These are phyloP conservation scores for Hylodesmum podocarpum DNA, from an alignment of 306 rosid species.

Conservation along the genomic window DNA sequence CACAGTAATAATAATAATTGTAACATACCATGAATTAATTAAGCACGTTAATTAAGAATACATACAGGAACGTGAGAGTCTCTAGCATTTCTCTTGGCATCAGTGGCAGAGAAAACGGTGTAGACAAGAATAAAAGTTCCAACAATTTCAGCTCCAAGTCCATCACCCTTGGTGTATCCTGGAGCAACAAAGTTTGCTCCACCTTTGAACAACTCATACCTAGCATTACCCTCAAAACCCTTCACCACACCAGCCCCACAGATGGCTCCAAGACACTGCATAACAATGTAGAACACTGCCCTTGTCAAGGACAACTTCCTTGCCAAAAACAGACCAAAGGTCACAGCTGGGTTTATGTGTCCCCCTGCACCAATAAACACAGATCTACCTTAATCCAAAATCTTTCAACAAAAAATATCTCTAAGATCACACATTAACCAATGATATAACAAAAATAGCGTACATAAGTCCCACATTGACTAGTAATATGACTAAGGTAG, in stretches of 20 bases:
- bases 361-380: conserved; percentile 56
- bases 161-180: conserved; percentile 90
- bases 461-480: background rate
- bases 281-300: conserved; percentile 71
- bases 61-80: conserved; percentile 95
- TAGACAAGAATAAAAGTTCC: conserved; percentile 88
- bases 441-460: background rate
- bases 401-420: background rate
- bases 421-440: background rate
- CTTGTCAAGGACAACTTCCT: conserved; percentile 82
- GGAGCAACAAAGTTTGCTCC: conserved; percentile 65
- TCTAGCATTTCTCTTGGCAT: conserved; percentile 86
- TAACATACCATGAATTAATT: background rate
- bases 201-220: conserved; percentile 51
- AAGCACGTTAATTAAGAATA: background rate
- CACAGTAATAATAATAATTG: too few relatives aligned
- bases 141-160: conserved; percentile 84
- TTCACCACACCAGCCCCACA: conserved; percentile 90
- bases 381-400: conserved; percentile 19
- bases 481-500: background rate
- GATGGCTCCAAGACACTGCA: conserved; percentile 86
- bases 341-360: conserved; percentile 92
- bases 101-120: conserved; percentile 96
- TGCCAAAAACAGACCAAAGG: conserved; percentile 81
- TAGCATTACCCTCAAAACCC: conserved; percentile 52